These are phyloP conservation scores for Anethum foeniculum DNA, from an alignment of 140 eudicot species.

Conservation along the genomic window DNA sequence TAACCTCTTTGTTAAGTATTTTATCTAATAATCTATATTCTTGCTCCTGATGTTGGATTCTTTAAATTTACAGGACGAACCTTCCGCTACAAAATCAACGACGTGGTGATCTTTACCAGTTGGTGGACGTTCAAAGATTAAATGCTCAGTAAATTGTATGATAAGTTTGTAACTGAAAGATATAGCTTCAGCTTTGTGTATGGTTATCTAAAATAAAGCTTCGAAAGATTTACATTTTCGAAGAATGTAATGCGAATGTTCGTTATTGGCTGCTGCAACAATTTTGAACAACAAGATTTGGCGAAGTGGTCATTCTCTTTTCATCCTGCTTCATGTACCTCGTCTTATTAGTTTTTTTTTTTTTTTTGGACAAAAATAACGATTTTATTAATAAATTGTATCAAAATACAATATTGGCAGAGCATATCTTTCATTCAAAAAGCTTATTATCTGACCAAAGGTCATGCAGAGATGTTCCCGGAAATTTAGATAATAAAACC, in stretches of 20 bases:
- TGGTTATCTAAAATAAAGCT: neutral
- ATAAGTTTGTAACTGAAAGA: neutral
- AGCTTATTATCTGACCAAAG: too few relatives aligned
- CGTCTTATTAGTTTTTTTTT: too few relatives aligned
- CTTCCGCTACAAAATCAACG: constrained; percentile 87
- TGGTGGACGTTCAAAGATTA: constrained; percentile 77
- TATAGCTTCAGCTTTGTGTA: neutral
- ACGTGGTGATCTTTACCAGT: constrained; percentile 82
- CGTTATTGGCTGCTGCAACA: neutral
- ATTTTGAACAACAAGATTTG: neutral
- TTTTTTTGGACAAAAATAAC: too few relatives aligned
- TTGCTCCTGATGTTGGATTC: neutral
- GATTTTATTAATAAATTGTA: too few relatives aligned
- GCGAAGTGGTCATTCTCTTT: neutral
- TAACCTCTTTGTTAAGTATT: neutral
- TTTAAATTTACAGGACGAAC: constrained; percentile 47
- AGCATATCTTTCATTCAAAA: too few relatives aligned
- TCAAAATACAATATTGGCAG: too few relatives aligned
- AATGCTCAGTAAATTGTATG: constrained; percentile 25
- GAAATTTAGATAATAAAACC: too few relatives aligned
- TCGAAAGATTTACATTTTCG: neutral
- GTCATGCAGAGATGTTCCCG: too few relatives aligned
- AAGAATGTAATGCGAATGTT: neutral
- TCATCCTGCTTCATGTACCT: neutral
- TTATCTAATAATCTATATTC: neutral